Evolutionary conservation across 805 yeast genomes (phyloP).

Genomic region (Ascoidea rubescens): DNA sequence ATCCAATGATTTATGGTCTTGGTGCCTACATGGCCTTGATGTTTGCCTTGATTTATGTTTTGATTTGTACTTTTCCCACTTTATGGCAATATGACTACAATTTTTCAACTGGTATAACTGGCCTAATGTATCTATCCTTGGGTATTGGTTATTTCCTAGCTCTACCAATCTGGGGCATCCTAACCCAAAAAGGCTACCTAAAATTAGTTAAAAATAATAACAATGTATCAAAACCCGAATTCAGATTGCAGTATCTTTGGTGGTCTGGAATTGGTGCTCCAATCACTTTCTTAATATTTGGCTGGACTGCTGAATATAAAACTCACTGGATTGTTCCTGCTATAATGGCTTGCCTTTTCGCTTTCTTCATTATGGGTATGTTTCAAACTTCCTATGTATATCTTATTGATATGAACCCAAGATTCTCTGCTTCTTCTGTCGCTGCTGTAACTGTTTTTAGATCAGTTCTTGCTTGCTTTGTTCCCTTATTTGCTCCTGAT

Average conservation of each 20-base stretch:
- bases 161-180: conserved; percentile 30
- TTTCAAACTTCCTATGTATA: conserved; percentile 58
- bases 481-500: conserved; percentile 49
- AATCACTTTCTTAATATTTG: conserved; percentile 52
- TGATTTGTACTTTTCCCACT: conserved; percentile 46
- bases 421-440: conserved; percentile 53
- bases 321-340: conserved; percentile 51
- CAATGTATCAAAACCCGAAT: conserved; percentile 51
- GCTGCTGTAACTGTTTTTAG: conserved; percentile 60
- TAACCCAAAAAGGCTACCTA: conserved; percentile 26
- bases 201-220: conserved; percentile 25
- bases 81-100: conserved; percentile 35
- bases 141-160: conserved; percentile 43
- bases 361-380: conserved; percentile 44
- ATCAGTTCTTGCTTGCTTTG: conserved; percentile 51
- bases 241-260: conserved; percentile 37
- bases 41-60: conserved; percentile 52
- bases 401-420: conserved; percentile 56
- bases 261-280: conserved; percentile 39
- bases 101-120: conserved; percentile 32
- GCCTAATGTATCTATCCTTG: conserved; percentile 44
- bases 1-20: conserved; percentile 51
- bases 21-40: conserved; percentile 52
- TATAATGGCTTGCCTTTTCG: conserved; percentile 49
- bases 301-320: conserved; percentile 50